phyloP scores from a whole-genome alignment of 768 basidiomycete species.

The Kockovaella imperatae region DNA sequence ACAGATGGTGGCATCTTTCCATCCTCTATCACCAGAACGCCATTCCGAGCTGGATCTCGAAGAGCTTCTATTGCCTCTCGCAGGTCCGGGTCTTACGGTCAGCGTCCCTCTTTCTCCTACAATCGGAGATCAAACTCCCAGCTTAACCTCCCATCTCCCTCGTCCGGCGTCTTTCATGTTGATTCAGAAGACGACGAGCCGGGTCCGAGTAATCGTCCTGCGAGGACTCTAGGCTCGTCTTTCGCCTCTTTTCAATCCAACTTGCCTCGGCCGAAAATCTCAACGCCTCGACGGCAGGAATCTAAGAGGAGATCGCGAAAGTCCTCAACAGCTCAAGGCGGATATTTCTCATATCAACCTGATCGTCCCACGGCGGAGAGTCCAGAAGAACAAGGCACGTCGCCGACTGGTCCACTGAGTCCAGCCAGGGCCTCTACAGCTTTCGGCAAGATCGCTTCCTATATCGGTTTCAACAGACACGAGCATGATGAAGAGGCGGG shows the following conservation, averaged over 20 bases:
- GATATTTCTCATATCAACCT: conserved; percentile 19
- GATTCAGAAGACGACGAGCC: conserved; percentile 34
- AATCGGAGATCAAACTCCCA: conserved; percentile 18
- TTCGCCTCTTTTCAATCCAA: too few relatives aligned
- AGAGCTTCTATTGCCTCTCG: conserved; percentile 30
- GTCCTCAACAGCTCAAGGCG: conserved; percentile 2
- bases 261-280: too few relatives aligned
- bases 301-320: conserved; percentile 10
- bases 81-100: conserved; percentile 16
- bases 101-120: conserved; percentile 14
- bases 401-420: conserved; percentile 5
- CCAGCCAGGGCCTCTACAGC: conserved; percentile 21
- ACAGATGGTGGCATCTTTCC: conserved; percentile 28
- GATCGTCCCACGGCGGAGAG: neutral
- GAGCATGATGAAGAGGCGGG: conserved; percentile 32
- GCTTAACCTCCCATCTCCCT: conserved; percentile 21
- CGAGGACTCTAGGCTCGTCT: too few relatives aligned
- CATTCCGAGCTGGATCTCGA: conserved; percentile 23
- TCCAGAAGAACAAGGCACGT: conserved; percentile 1
- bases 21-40: conserved; percentile 26
- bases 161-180: conserved; percentile 25
- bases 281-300: conserved; percentile 6
- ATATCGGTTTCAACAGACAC: conserved; percentile 29
- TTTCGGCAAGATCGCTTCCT: conserved; percentile 28
- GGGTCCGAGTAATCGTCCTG: conserved; percentile 2